These are phyloP conservation scores for Aureobasidium pullulans DNA, from an alignment of 2,329 filamentous ascomycete genomes.

Conservation along the genomic window DNA sequence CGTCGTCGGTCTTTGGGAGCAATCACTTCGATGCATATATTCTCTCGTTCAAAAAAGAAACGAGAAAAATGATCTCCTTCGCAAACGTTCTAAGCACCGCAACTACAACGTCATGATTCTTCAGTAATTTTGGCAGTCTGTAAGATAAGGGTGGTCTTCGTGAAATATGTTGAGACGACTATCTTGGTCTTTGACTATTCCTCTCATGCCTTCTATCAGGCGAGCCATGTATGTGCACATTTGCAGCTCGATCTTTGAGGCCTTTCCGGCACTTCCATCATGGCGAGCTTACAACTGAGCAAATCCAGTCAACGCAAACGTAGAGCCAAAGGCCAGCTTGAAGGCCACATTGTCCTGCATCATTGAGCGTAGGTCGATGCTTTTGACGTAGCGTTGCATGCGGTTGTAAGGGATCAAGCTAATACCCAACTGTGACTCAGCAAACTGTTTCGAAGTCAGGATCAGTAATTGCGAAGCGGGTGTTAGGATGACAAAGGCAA, in stretches of 20 bases:
- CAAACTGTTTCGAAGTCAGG: conserved; percentile 29
- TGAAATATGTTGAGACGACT: no score
- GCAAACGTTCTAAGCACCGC: no score
- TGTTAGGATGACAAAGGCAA: background rate
- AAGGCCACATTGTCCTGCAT: conserved; percentile 55
- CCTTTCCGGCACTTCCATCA: no score
- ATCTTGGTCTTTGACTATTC: background rate
- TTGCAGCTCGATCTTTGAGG: no score
- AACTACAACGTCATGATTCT: no score
- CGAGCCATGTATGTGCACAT: background rate
- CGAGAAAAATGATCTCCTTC: no score
- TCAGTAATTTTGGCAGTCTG: no score
- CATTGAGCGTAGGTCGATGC: conserved; percentile 43
- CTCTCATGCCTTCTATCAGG: background rate
- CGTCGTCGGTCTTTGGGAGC: no score
- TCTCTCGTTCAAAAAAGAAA: no score
- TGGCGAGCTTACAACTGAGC: conserved; percentile 22
- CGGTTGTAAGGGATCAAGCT: conserved; percentile 42
- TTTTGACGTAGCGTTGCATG: conserved; percentile 45
- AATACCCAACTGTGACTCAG: conserved; percentile 44
- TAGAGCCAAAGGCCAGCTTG: conserved; percentile 62
- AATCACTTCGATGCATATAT: no score
- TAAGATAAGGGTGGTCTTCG: no score
- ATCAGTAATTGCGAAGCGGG: conserved; percentile 7
- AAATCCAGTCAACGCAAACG: conserved; percentile 65